Percentiles rank a stretch among this genome's conserved stretches.
phyloP scores from a whole-genome alignment of 371 early-diverging fungal genomes.

The Chytridium lagenaria region DNA sequence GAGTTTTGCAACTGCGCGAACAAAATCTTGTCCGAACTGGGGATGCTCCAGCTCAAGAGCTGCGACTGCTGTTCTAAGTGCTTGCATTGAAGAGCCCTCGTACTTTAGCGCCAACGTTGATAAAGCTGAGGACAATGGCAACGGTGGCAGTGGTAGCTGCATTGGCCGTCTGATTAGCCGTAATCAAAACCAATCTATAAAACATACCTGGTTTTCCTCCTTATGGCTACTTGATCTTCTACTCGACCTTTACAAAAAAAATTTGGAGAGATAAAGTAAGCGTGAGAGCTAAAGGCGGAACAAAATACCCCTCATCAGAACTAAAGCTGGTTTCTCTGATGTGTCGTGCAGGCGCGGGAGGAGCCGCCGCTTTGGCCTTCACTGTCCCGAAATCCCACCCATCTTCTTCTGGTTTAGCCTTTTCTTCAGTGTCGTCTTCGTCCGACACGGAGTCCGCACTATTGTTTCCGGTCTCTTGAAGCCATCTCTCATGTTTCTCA shows the following conservation, averaged over 20 bases:
- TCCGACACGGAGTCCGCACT: constrained; percentile 63
- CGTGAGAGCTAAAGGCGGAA: no score
- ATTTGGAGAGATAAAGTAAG: no score
- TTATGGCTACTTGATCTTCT: no score
- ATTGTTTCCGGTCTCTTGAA: constrained; percentile 55
- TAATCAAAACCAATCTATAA: no score
- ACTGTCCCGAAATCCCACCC: constrained; percentile 57
- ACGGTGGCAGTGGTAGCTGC: no score
- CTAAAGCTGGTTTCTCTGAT: constrained; percentile 46
- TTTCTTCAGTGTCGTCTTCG: constrained; percentile 48
- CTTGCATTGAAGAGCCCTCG: neutral
- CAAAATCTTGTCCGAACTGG: neutral
- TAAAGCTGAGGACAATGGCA: neutral
- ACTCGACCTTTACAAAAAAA: no score
- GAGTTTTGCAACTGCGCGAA: neutral
- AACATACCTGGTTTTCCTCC: no score
- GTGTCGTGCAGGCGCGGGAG: constrained; percentile 2
- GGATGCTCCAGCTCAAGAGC: neutral
- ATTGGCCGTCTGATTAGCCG: no score
- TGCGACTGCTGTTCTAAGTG: neutral
- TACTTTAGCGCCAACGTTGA: neutral
- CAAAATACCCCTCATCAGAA: neutral
- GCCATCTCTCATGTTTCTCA: constrained; percentile 81
- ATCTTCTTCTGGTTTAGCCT: constrained; percentile 9
- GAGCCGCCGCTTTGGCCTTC: constrained; percentile 19